Evolutionary conservation across 768 basidiomycete species (phyloP).

Genomic region (Rubroboletus pulcherrimus): DNA sequence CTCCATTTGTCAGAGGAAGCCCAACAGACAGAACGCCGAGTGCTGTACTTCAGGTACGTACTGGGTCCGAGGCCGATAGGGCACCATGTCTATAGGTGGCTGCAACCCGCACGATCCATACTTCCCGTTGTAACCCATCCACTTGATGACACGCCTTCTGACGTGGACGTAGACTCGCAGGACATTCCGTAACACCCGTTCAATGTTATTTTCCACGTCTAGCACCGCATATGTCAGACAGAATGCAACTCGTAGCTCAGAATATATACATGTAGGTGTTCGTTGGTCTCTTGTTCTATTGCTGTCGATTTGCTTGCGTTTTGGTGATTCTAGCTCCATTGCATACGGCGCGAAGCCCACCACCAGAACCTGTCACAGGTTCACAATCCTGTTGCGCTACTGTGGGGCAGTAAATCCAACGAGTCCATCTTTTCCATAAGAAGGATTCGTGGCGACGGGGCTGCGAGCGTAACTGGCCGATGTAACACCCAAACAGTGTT

Average conservation of each 20-base stretch:
- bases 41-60: background rate
- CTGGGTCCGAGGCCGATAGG: background rate
- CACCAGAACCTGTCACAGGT: too few species aligned
- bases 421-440: background rate
- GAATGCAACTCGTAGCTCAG: background rate
- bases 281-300: background rate
- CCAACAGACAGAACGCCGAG: background rate
- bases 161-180: background rate
- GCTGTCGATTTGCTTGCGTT: background rate
- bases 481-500: background rate
- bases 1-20: background rate
- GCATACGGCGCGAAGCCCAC: background rate
- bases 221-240: background rate
- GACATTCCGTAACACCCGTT: background rate
- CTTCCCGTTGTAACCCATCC: background rate
- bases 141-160: background rate
- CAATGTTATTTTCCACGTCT: background rate
- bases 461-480: background rate
- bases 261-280: background rate
- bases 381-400: background rate
- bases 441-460: background rate
- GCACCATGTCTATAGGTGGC: background rate
- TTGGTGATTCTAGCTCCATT: too few species aligned
- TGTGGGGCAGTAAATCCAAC: background rate
- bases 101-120: background rate